Base-by-base conservation (phyloP, 1,139 yeast genomes). In the Geotrichum cucujoidarum region DNA sequence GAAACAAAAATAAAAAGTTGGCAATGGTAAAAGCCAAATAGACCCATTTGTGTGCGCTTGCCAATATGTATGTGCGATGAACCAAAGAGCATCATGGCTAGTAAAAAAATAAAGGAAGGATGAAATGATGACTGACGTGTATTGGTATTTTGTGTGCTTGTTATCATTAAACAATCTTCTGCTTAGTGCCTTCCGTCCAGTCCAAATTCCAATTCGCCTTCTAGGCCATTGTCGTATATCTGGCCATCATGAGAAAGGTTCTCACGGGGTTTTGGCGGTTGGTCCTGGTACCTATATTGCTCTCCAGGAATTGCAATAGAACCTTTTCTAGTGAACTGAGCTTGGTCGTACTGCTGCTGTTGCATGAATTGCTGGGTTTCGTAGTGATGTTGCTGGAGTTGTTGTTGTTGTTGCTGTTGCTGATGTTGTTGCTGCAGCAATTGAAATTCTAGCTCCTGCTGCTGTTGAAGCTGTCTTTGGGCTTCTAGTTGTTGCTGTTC, bases 141-240 rank as follows among this genome's bases (percentile, higher is more conserved):
- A 16, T 18, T 34, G 13, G 22, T 13, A 8, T 34, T 27, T 29
- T 27, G 13, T 27, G 2, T 6, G 29, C 29, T n/a, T 31, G 16
- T 16, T 17, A 6, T 17, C 11, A 10, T 34, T 34, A 10, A n/a
- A n/a, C n/a, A n/a, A n/a, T 34, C 17, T 6, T 14, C 17, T 22
- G 27, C 22, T 39, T 42, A 47, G 25, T 50, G 54, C 32, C 54
- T 50, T 16, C 78, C 73, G 61, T 79, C 84, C 36, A 79, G 62
- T 1, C 83, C 84, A 60, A 71, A 78, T 50, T 78, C 83, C 52
- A 80, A 60, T 51, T 80, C 86, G 52, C 72, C 75, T 55, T 80
- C 86, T 34, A 79, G 60, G 41, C 74, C 78, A 11, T 29, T 39
- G 25, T 61, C 64, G 40, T 52, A 53, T 2, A 49, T 53, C 35